Evolutionary conservation across 768 basidiomycete genomes (phyloP), one percentile per base, ranked within the genome.

Genomic region (Daedaleopsis nitida): DNA sequence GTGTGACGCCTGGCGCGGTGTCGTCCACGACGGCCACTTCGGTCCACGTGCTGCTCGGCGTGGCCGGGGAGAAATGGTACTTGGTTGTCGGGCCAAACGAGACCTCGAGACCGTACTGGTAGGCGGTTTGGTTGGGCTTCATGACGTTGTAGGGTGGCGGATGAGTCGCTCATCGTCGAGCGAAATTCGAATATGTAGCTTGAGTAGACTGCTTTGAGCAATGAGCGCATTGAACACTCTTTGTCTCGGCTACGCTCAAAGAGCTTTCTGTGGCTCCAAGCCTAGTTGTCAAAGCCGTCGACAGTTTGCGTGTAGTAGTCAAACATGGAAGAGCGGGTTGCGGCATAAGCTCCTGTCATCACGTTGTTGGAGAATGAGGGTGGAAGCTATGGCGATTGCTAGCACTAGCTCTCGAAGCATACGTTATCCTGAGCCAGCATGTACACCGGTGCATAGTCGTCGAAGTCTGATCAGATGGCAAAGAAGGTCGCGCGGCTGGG

Each of bases 21-120:
- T 55, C 48, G 35, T 55, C 60, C 12, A 62, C 23, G 43, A 62
- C 21, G 34, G 12, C 45, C 1, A 62, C 39, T 24, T 62, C 34
- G 34, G 52, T 32, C 21, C 39, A 35, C 11, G 49, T 49, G 51
- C 37, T 45, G 35, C 21, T 42, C 1, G 21, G 14, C 11, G 60
- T 43, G 17, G 55, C 43, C 16, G 56, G 37, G n/a, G n/a, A 21
- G 37, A 62, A 62, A 16, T 42, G 24, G 43, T 57, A 57, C 34
- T 51, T 43, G 3, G 38, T 44, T 8, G n/a, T 16, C 24, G 34
- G 17, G 38, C 43, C 55, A 54, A 60, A 60, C 11, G 42, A 34
- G 48, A 60, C 42, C 5, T 50, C 38, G 7, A 60, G 53, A 8
- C 19, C 16, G 53, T 21, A 11, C 9, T n/a, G 34, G 35, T 55